These are phyloP conservation scores for Hypsizygus marmoreus DNA, from an alignment of 768 basidiomycete genomes.

Conservation along the genomic window DNA sequence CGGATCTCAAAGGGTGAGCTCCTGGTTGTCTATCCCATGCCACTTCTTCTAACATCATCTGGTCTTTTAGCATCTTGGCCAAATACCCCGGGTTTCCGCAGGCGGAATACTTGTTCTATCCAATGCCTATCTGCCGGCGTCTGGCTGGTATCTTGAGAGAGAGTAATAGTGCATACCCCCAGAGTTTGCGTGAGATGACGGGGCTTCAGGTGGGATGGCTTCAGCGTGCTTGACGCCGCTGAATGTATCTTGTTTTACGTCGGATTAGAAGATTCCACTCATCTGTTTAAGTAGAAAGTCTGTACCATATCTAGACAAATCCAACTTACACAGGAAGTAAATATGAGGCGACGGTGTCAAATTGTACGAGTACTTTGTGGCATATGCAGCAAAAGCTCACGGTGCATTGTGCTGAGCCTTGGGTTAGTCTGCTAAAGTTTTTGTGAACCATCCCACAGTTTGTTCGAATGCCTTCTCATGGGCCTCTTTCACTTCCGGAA, in stretches of 20 bases:
- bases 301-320: no score
- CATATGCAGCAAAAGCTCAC: background rate
- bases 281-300: background rate
- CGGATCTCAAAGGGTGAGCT: conserved; percentile 60
- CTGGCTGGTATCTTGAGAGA: conserved; percentile 72
- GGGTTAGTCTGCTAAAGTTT: conserved; percentile 10
- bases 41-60: no score
- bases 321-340: no score
- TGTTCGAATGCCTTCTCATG: conserved; percentile 28
- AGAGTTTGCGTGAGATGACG: conserved; percentile 75
- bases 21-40: no score
- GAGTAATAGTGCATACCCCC: conserved; percentile 77
- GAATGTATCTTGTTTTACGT: background rate
- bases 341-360: no score
- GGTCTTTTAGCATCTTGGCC: conserved; percentile 49
- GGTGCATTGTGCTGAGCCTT: background rate
- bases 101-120: conserved; percentile 87
- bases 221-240: conserved; percentile 34
- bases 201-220: conserved; percentile 85
- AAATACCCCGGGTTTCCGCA: conserved; percentile 84
- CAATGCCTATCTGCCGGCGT: conserved; percentile 72
- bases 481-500: conserved; percentile 25
- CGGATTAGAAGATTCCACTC: no score
- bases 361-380: no score
- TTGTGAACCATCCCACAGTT: conserved; percentile 23